These are phyloP conservation scores for Neurospora sp. DNA, from an alignment of 495 filamentous ascomycete genomes.

Conservation along the genomic window DNA sequence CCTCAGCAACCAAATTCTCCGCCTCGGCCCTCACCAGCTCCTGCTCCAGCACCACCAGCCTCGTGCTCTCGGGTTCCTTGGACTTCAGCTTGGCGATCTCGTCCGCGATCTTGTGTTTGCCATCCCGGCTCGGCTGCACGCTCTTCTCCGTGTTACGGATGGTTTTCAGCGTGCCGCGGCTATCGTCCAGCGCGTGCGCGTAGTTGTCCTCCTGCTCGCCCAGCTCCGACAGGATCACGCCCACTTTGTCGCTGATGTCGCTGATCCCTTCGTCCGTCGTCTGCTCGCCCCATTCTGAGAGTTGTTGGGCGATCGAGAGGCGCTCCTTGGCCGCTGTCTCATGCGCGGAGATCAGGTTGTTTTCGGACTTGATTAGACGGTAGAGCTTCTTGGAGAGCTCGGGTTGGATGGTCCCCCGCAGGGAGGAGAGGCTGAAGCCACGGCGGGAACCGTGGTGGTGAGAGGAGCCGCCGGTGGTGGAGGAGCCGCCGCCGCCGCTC, in stretches of 20 bases:
- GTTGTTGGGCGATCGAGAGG: conserved; percentile 70
- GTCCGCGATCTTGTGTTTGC: conserved; percentile 73
- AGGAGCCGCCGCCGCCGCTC: conserved; percentile 18
- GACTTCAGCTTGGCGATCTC: conserved; percentile 83
- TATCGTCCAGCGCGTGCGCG: conserved; percentile 79
- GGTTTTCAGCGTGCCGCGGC: conserved; percentile 67
- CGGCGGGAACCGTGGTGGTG: conserved; percentile 36
- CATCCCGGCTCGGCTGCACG: conserved; percentile 84
- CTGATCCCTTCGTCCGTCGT: conserved; percentile 77
- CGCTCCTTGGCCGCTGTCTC: conserved; percentile 75
- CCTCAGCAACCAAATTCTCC: conserved; percentile 90
- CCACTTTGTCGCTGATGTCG: conserved; percentile 89
- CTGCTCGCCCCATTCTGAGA: conserved; percentile 94
- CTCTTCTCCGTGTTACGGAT: conserved; percentile 86
- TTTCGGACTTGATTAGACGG: conserved; percentile 86
- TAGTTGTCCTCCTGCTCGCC: conserved; percentile 87
- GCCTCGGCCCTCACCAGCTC: conserved; percentile 93
- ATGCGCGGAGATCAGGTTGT: conserved; percentile 71
- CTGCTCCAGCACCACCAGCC: conserved; percentile 77
- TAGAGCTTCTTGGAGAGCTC: conserved; percentile 76
- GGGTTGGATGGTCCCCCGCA: conserved; percentile 74
- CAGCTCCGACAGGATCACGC: conserved; percentile 80
- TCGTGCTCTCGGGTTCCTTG: conserved; percentile 73
- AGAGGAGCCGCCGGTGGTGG: conserved; percentile 34
- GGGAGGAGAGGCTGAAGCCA: conserved; percentile 66